These are phyloP conservation scores for Athelia psychrophila DNA, from an alignment of 1,284 basidiomycete genomes.

Conservation along the genomic window DNA sequence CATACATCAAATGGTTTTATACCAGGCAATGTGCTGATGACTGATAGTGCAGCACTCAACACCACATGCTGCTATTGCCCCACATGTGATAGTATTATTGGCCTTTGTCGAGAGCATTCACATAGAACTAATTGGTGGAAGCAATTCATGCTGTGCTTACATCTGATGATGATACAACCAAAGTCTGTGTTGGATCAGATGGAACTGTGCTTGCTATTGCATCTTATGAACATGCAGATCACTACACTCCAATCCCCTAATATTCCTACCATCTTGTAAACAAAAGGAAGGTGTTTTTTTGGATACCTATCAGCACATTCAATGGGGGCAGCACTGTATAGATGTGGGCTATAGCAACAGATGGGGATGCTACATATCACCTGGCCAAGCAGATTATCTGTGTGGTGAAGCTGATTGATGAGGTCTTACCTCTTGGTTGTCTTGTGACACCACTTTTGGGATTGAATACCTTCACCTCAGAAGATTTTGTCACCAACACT, in stretches of 20 bases:
- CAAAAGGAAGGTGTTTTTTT: conserved; percentile 16
- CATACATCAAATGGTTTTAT: background rate
- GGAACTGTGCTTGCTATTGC: conserved; percentile 23
- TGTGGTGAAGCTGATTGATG: conserved; percentile 10
- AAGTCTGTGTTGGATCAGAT: conserved; percentile 20
- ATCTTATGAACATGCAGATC: conserved; percentile 12
- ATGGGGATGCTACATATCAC: conserved; percentile 25
- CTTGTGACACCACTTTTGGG: conserved; percentile 15
- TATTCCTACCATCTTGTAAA: conserved; percentile 23
- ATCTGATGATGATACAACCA: conserved; percentile 1
- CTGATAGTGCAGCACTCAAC: conserved; percentile 25
- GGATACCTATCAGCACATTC: conserved; percentile 10
- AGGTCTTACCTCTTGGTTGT: conserved; percentile 8
- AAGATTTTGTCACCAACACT: conserved; percentile 12
- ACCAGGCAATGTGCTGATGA: conserved; percentile 16
- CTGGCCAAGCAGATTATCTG: conserved; percentile 15
- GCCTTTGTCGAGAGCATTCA: conserved; percentile 21
- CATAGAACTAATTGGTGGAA: conserved; percentile 11
- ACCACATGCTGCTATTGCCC: conserved; percentile 13
- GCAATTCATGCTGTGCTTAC: conserved; percentile 9
- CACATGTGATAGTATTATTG: conserved; percentile 13
- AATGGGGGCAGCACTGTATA: conserved; percentile 15
- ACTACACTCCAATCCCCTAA: conserved; percentile 19
- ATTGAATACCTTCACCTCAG: conserved; percentile 17
- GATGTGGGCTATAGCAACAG: conserved; percentile 21